Percentiles rank a stretch among this genome's conserved stretches.
These are phyloP conservation scores for Fusarium austroafricanum DNA, from an alignment of 2,329 filamentous ascomycete species.

Conservation along the genomic window DNA sequence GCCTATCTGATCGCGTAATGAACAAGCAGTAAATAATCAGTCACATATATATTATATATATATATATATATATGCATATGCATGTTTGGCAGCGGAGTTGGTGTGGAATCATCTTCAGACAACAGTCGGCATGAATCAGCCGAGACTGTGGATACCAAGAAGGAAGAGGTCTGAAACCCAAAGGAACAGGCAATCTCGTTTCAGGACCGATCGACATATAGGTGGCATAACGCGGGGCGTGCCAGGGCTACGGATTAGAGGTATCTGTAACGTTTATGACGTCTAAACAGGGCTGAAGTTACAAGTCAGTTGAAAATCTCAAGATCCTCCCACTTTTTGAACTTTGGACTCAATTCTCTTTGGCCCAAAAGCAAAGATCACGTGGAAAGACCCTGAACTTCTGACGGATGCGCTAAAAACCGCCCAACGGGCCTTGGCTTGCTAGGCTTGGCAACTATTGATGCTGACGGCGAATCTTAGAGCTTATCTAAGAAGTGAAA, in stretches of 20 bases:
- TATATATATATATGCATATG: background rate
- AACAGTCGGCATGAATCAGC: too few relatives aligned
- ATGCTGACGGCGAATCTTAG: background rate
- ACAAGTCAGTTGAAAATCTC: background rate
- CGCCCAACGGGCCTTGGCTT: background rate
- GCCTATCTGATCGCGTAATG: too few relatives aligned
- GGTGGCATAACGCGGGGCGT: background rate
- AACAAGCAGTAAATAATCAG: too few relatives aligned
- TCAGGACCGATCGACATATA: conserved; percentile 20
- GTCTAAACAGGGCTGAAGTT: conserved; percentile 27
- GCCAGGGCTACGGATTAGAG: background rate
- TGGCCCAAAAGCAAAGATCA: background rate
- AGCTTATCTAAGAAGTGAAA: conserved; percentile 22
- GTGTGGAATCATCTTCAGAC: background rate
- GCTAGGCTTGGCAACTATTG: background rate
- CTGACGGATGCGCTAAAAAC: conserved; percentile 1
- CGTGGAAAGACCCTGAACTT: conserved; percentile 3
- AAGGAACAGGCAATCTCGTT: conserved; percentile 22
- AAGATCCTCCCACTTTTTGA: background rate
- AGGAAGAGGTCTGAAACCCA: conserved; percentile 15
- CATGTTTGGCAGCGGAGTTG: background rate
- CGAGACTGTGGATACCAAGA: background rate
- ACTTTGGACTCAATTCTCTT: background rate
- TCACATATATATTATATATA: too few relatives aligned
- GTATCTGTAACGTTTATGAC: conserved; percentile 1